Conservation (phyloP, 2,329 filamentous ascomycete species). For the Fusarium redolens region DNA sequence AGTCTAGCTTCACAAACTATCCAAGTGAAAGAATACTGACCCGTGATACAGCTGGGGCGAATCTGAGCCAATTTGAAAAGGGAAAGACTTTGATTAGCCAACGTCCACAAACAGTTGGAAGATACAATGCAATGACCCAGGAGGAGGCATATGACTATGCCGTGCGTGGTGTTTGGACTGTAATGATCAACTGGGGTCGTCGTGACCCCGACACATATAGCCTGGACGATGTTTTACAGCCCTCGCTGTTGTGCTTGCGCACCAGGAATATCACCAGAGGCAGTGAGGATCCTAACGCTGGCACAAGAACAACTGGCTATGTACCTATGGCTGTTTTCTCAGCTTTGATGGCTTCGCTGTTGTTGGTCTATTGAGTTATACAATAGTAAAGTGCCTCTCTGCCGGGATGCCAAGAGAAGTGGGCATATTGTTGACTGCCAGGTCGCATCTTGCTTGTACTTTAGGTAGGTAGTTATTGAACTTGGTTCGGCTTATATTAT, state of each 20-base stretch:
- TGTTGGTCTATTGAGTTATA: conserved; percentile 1
- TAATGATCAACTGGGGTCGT: conserved; percentile 23
- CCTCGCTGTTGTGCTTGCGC: conserved; percentile 14
- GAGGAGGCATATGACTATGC: conserved; percentile 18
- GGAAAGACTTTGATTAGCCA: conserved; percentile 5
- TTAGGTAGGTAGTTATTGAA: no score
- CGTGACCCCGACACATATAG: neutral
- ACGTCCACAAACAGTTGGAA: neutral
- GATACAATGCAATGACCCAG: conserved; percentile 1
- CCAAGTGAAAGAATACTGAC: neutral
- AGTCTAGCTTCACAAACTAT: neutral
- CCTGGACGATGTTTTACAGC: conserved; percentile 6
- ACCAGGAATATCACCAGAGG: conserved; percentile 21
- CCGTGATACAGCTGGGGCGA: neutral
- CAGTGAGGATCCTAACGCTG: conserved; percentile 14
- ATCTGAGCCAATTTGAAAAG: conserved; percentile 9
- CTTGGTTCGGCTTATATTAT: neutral
- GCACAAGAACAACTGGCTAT: neutral
- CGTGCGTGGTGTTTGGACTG: conserved; percentile 21
- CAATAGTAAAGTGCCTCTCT: neutral
- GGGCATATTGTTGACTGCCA: neutral
- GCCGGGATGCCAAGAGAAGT: neutral
- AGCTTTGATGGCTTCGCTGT: neutral
- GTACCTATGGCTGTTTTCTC: neutral
- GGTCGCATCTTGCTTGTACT: neutral